A percentile compares a stretch with the other conserved stretches of the same genome.
Conservation (phyloP, 208 protist genomes). For the Trypanosoma grayi region DNA sequence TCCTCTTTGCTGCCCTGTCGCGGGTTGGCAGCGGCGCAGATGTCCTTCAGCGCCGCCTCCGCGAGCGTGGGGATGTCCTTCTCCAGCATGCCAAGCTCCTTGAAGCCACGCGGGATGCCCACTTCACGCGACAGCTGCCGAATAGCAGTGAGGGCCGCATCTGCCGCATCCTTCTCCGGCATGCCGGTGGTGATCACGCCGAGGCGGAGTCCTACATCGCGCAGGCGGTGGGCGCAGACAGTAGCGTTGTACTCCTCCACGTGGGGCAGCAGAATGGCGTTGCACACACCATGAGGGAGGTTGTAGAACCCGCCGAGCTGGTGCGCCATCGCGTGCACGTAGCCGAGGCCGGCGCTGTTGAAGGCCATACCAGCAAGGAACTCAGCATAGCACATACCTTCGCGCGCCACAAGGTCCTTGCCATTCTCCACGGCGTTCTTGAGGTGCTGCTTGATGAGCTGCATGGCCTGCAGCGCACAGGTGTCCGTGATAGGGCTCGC, state of each 20-base stretch:
- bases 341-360: constrained; percentile 85
- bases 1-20: constrained; percentile 53
- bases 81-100: constrained; percentile 50
- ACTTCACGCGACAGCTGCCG: constrained; percentile 43
- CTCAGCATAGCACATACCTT: constrained; percentile 84
- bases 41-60: constrained; percentile 39
- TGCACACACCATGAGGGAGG: constrained; percentile 85
- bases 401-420: constrained; percentile 46
- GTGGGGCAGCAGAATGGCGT: constrained; percentile 84
- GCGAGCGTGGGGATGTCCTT: constrained; percentile 40
- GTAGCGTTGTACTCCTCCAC: constrained; percentile 67
- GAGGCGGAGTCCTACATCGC: constrained; percentile 49
- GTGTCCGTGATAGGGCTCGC: constrained; percentile 66
- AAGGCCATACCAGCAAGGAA: constrained; percentile 91
- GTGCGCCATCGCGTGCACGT: constrained; percentile 88
- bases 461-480: constrained; percentile 68
- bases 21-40: constrained; percentile 56
- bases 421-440: constrained; percentile 45
- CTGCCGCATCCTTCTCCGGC: constrained; percentile 42
- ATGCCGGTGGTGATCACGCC: constrained; percentile 37
- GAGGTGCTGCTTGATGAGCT: constrained; percentile 68
- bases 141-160: constrained; percentile 53
- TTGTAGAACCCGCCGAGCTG: constrained; percentile 85
- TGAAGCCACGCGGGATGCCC: constrained; percentile 61
- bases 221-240: constrained; percentile 52